Conservation (phyloP, 2,329 filamentous ascomycete species). For the Akanthomyces lecanii region DNA sequence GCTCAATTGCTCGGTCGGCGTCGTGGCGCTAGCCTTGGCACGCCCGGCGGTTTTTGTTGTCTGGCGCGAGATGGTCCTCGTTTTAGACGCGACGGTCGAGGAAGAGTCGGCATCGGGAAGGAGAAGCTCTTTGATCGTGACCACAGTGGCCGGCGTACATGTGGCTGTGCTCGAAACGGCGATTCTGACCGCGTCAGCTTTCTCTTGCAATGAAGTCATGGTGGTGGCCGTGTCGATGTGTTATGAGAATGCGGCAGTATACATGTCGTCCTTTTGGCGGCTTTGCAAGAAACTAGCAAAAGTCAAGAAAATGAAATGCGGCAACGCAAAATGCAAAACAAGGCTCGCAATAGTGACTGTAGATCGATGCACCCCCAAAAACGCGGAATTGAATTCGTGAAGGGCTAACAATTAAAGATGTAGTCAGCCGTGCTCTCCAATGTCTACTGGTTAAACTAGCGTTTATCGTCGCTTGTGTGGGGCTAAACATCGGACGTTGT, state of each 20-base stretch:
- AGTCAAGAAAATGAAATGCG: background rate
- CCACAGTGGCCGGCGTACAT: conserved; percentile 48
- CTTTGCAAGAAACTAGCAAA: background rate
- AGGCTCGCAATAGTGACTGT: background rate
- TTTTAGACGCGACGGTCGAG: conserved; percentile 21
- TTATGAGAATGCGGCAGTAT: conserved; percentile 24
- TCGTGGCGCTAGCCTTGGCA: conserved; percentile 25
- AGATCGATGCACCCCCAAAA: background rate
- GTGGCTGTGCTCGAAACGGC: conserved; percentile 50
- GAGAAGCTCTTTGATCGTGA: conserved; percentile 45
- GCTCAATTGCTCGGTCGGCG: conserved; percentile 22
- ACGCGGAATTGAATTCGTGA: background rate
- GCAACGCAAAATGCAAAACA: background rate
- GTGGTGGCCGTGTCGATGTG: conserved; percentile 22
- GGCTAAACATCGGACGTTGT: conserved; percentile 35
- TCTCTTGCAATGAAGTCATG: conserved; percentile 41
- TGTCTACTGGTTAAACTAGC: background rate
- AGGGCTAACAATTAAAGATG: conserved; percentile 11
- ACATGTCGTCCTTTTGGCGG: conserved; percentile 31
- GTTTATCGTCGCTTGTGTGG: conserved; percentile 11
- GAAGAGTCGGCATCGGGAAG: conserved; percentile 29
- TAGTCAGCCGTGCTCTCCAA: background rate
- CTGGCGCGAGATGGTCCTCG: conserved; percentile 26
- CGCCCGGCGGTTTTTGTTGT: conserved; percentile 27
- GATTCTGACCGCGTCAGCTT: conserved; percentile 48